phyloP scores from a whole-genome alignment of 2,329 filamentous ascomycete species.

The Verticillium albo-atrum region DNA sequence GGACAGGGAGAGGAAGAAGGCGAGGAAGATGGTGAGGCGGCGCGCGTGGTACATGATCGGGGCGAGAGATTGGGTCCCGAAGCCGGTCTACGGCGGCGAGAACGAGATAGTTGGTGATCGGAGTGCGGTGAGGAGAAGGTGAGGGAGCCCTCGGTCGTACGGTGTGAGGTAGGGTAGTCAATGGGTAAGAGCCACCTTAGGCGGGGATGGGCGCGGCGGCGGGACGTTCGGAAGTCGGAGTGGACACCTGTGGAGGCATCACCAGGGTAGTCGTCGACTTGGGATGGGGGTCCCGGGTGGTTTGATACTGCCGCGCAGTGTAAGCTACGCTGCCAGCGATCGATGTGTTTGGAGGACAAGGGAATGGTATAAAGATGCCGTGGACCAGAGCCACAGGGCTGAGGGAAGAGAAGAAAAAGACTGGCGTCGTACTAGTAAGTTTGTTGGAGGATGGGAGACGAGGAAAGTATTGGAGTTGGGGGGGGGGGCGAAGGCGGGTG shows the following conservation, averaged over 20 bases:
- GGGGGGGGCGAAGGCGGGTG: background rate
- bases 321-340: background rate
- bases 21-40: constrained; percentile 32
- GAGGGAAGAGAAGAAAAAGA: background rate
- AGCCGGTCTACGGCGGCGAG: background rate
- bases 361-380: background rate
- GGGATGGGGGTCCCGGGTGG: background rate
- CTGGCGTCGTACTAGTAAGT: background rate
- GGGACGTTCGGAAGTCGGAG: background rate
- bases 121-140: background rate
- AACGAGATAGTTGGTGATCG: background rate
- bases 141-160: no score
- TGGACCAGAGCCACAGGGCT: background rate
- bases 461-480: background rate
- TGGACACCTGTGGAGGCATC: background rate
- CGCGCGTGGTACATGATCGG: constrained; percentile 39
- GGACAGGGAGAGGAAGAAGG: constrained; percentile 37
- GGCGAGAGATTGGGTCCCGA: background rate
- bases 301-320: background rate
- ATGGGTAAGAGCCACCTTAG: background rate
- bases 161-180: background rate
- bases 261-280: background rate
- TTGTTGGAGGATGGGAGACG: background rate
- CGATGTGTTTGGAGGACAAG: background rate
- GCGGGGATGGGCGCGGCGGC: background rate